Evolutionary conservation across 1,284 basidiomycete species (phyloP).

Genomic region (Marasmius oreades): DNA sequence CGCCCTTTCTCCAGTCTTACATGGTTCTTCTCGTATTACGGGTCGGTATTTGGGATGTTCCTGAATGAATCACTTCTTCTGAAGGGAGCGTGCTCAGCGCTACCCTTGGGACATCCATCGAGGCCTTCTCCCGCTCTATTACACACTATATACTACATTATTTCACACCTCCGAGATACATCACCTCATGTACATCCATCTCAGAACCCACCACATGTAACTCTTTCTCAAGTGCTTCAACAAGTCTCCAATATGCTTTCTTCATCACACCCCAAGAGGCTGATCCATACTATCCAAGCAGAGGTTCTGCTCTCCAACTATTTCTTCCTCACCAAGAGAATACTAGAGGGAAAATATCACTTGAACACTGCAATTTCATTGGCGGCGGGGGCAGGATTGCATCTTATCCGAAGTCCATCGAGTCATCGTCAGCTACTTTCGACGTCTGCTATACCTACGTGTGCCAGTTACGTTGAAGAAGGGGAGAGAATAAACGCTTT

Average conservation of each 20-base stretch:
- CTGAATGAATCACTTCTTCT: constrained; percentile 17
- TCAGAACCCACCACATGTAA: constrained; percentile 30
- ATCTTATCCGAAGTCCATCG: constrained; percentile 36
- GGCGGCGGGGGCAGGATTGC: constrained; percentile 36
- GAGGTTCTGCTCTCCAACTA: constrained; percentile 54
- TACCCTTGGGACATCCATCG: constrained; percentile 14
- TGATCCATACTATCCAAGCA: constrained; percentile 54
- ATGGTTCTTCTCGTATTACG: constrained; percentile 2
- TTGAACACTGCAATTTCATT: constrained; percentile 37
- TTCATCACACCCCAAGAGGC: constrained; percentile 37
- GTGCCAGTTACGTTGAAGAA: constrained; percentile 39
- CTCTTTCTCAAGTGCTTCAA: constrained; percentile 42
- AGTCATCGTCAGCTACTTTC: constrained; percentile 17
- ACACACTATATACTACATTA: constrained; percentile 18
- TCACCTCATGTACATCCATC: constrained; percentile 8
- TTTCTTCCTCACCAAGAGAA: constrained; percentile 42
- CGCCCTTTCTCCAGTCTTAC: background rate
- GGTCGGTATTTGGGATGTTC: constrained; percentile 10
- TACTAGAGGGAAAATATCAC: constrained; percentile 43
- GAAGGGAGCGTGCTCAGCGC: background rate
- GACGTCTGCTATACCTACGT: constrained; percentile 21
- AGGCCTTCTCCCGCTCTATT: constrained; percentile 26
- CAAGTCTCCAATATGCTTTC: constrained; percentile 35
- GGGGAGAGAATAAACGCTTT: constrained; percentile 57
- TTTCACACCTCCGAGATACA: constrained; percentile 12